phyloP scores from a whole-genome alignment of 352 stramenopile species.

The Salisapilia sapeloensis region DNA sequence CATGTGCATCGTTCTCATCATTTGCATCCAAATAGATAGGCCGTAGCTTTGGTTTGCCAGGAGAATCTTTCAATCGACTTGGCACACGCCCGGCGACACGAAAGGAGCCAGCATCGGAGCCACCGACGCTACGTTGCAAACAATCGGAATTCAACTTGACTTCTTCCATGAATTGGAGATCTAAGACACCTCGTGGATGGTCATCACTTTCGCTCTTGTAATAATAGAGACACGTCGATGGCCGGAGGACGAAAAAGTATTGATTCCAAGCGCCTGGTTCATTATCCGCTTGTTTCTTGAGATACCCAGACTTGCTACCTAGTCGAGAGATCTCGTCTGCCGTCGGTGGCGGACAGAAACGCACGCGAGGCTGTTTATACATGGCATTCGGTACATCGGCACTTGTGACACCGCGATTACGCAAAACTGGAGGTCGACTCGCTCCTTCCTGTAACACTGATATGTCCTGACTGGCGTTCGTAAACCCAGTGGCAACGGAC shows the following conservation, averaged over 20 bases:
- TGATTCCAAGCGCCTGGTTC: conserved; percentile 55
- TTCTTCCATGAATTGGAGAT: conserved; percentile 63
- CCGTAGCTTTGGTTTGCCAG: conserved; percentile 18
- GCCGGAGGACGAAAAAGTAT: conserved; percentile 70
- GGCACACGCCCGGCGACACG: conserved; percentile 52
- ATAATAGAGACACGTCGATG: conserved; percentile 69
- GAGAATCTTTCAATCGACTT: conserved; percentile 13
- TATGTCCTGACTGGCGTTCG: too few relatives aligned
- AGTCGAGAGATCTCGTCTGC: conserved; percentile 21
- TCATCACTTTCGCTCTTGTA: conserved; percentile 51
- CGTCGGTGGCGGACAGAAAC: conserved; percentile 30
- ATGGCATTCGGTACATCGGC: too few relatives aligned
- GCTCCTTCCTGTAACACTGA: too few relatives aligned
- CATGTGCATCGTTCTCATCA: conserved; percentile 16
- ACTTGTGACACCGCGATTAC: too few relatives aligned
- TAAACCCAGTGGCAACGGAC: too few relatives aligned
- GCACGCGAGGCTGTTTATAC: conserved; percentile 31
- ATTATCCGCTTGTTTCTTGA: conserved; percentile 68
- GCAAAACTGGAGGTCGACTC: too few relatives aligned
- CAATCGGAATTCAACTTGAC: conserved; percentile 62
- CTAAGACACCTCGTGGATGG: conserved; percentile 50
- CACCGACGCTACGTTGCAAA: conserved; percentile 47
- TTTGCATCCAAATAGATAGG: conserved; percentile 56
- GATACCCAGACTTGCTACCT: conserved; percentile 33
- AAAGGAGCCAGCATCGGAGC: conserved; percentile 36